Evolutionary conservation across 495 filamentous ascomycete species (phyloP), one percentile per base, ranked within the genome.

Genomic region (Talaromyces nanjingensis): DNA sequence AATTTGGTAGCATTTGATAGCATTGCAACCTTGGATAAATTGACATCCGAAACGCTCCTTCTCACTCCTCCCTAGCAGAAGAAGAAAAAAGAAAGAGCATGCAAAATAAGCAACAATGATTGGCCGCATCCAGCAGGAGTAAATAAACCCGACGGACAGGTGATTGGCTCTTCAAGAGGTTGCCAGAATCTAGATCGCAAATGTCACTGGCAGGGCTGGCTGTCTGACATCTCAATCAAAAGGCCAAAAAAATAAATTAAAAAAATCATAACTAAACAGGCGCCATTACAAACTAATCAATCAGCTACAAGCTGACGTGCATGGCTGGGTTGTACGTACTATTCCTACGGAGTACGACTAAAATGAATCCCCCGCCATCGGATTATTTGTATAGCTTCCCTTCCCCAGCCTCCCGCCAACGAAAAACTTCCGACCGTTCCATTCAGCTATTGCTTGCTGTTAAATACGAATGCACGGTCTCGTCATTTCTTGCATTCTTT

Each of bases 321-420:
- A 62, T 62, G 60, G 60, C 37, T 52, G 37, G 60, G 60, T 12
- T 22, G 4, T 24, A n/a, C 16, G 33, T 25, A 25, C 25, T n/a
- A n/a, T n/a, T 25, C 25, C 27, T 27, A 27, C 4, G 27, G 27
- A 27, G 3, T 18, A 4, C 24, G 0, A 18, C 9, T 24, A 11
- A 20, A 49, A 18, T 22, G 18, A 18, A 14, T 22, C 27, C 60
- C 60, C 60, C 60, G 60, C 60, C 60, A 62, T 62, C 60, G 42
- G n/a, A 62, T 62, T 62, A 34, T 59, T 25, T 18, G 31, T 18
- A 22, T 37, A 37, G 56, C 27, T 18, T 25, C 25, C 22, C 18
- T 60, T 33, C 45, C 59, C 60, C 60, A 62, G 60, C 60, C 60
- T 62, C 60, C 60, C 60, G 25, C 24, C 25, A 42, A 42, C 22